Evolutionary conservation across 2,329 filamentous ascomycete genomes (phyloP).

Genomic region (Talaromyces sp.): DNA sequence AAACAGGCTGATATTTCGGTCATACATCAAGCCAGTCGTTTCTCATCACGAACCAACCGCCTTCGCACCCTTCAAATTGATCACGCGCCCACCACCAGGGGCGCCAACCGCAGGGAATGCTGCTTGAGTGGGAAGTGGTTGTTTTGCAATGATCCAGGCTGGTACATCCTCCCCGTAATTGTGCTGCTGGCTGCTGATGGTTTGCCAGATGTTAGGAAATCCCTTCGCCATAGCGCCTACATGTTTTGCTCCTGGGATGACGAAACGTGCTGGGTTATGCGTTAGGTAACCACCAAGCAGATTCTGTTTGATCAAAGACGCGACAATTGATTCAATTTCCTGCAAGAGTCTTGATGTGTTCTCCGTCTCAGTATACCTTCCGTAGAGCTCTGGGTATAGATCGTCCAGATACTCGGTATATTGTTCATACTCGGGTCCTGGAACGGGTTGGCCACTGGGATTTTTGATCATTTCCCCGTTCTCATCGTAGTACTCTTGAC

Average conservation of each 20-base stretch:
- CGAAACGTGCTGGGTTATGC: slow-evolving; percentile 71
- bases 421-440: slow-evolving; percentile 28
- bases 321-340: slow-evolving; percentile 74
- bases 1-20: neutral
- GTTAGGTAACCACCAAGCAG: slow-evolving; percentile 81
- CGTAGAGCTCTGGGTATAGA: slow-evolving; percentile 55
- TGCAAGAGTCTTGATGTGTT: slow-evolving; percentile 46
- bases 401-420: slow-evolving; percentile 38
- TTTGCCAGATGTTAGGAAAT: slow-evolving; percentile 71
- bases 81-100: slow-evolving; percentile 51
- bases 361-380: slow-evolving; percentile 30
- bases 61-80: slow-evolving; percentile 56
- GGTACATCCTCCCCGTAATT: slow-evolving; percentile 61
- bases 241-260: slow-evolving; percentile 66
- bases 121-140: slow-evolving; percentile 7
- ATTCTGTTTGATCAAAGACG: slow-evolving; percentile 74
- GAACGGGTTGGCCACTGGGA: slow-evolving; percentile 23
- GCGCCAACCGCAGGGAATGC: slow-evolving; percentile 19
- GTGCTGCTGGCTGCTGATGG: slow-evolving; percentile 59
- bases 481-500: slow-evolving; percentile 34
- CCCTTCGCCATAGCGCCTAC: slow-evolving; percentile 42
- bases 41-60: slow-evolving; percentile 43
- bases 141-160: slow-evolving; percentile 63
- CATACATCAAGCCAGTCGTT: neutral
- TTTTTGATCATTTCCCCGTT: slow-evolving; percentile 30